A percentile compares a stretch with the other conserved stretches of the same genome.
These are phyloP conservation scores for Sicyos edulis DNA, from an alignment of 306 rosid genomes.

Conservation along the genomic window DNA sequence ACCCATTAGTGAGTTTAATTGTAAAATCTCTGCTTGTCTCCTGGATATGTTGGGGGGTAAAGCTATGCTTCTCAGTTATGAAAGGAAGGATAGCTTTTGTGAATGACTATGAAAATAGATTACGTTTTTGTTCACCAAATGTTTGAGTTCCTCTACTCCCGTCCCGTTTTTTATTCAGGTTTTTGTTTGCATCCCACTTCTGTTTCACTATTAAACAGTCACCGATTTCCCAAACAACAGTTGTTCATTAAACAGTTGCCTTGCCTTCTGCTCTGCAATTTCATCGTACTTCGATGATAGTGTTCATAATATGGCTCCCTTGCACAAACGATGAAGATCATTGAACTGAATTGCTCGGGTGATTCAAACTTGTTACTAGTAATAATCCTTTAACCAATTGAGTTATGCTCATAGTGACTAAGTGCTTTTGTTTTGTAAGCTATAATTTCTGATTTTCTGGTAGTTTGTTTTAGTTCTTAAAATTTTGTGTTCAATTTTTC, in stretches of 20 bases:
- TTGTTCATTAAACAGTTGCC: background rate
- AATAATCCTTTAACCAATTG: background rate
- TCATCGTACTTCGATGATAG: background rate
- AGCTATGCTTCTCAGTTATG: no score
- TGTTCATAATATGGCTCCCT: no score
- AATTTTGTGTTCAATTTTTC: conserved; percentile 15
- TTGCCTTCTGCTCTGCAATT: background rate
- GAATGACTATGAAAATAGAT: background rate
- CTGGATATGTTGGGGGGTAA: no score
- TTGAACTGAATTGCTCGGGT: background rate
- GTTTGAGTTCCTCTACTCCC: background rate
- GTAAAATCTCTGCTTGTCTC: no score
- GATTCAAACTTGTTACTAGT: background rate
- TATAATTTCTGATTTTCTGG: background rate
- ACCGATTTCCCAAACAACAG: background rate
- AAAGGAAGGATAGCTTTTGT: background rate
- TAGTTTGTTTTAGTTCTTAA: no score
- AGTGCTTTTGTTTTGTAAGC: background rate
- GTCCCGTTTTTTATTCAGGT: background rate
- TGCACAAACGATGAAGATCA: no score
- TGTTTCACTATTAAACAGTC: background rate
- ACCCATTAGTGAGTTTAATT: no score
- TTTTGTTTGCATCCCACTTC: conserved; percentile 9
- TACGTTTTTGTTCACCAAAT: background rate
- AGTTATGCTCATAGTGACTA: background rate